Conservation (phyloP, 345 rosid species). For the Brassica juncea region DNA sequence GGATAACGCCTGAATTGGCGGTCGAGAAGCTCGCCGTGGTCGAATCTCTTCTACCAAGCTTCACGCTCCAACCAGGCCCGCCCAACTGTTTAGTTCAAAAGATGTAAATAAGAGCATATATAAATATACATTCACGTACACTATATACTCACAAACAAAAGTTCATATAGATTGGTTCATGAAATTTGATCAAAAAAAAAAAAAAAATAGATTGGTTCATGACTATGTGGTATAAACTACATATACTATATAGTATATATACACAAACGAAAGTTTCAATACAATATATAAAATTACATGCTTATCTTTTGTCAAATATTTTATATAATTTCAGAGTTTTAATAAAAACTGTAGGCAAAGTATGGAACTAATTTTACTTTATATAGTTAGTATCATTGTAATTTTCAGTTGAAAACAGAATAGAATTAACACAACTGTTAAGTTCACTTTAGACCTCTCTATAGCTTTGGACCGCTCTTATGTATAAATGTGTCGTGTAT, state of each 20-base stretch:
- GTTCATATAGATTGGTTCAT: too few species aligned
- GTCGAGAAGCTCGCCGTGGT: conserved; percentile 52
- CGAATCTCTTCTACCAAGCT: conserved; percentile 55
- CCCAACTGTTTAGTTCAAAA: not conserved
- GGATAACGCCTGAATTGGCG: conserved; percentile 66
- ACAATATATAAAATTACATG: not conserved
- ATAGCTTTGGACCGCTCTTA: too few species aligned
- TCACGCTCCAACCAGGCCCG: not conserved
- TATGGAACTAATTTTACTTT: too few species aligned
- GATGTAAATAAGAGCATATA: not conserved
- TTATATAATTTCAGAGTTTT: not conserved
- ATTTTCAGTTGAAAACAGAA: not conserved
- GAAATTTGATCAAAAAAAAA: too few species aligned
- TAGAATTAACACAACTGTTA: not conserved
- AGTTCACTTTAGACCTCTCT: too few species aligned
- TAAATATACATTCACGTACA: not conserved
- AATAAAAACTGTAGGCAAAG: not conserved
- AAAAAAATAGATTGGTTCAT: too few species aligned
- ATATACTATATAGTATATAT: too few species aligned
- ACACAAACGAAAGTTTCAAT: not conserved
- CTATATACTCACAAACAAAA: not conserved
- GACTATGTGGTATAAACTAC: too few species aligned
- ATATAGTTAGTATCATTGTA: not conserved
- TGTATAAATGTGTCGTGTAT: not conserved
- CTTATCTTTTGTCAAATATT: not conserved